Evolutionary conservation across 225 moss, liverwort and hornwort genomes (phyloP).

Genomic region (Pleurozium schreberi): DNA sequence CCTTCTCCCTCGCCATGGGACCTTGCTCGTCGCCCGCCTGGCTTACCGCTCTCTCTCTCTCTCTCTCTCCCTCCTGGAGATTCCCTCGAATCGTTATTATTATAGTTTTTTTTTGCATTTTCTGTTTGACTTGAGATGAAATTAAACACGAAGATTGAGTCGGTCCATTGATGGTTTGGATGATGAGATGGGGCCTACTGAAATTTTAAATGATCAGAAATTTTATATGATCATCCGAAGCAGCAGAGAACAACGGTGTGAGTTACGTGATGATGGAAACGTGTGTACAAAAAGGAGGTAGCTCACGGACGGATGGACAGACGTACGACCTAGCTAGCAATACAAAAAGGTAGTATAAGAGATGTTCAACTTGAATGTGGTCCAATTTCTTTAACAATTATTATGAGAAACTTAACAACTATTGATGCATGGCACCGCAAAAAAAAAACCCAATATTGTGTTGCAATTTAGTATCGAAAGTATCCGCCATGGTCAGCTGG

Average conservation of each 20-base stretch:
- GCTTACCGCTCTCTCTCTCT: neutral
- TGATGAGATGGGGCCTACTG: neutral
- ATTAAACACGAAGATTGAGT: too few species aligned
- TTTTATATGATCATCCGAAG: neutral
- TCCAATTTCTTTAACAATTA: neutral
- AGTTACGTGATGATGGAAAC: neutral
- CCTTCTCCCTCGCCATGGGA: constrained; percentile 9
- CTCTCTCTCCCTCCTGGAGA: neutral
- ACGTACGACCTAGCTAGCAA: neutral
- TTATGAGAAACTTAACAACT: neutral
- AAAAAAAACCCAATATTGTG: neutral
- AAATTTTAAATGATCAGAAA: too few species aligned
- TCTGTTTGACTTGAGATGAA: neutral
- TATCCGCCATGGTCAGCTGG: neutral
- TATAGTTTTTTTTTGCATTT: too few species aligned
- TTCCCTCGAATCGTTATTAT: neutral
- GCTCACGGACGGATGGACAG: neutral
- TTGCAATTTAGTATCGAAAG: neutral
- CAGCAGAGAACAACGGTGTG: neutral
- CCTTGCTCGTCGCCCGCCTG: neutral
- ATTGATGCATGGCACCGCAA: neutral
- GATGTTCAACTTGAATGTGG: neutral
- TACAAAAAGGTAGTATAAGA: neutral
- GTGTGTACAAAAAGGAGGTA: neutral
- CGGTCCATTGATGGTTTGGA: neutral